A percentile compares a stretch with the other conserved stretches of the same genome.
phyloP scores from a whole-genome alignment of 129 eudicot genomes.

The Apium graveolens region DNA sequence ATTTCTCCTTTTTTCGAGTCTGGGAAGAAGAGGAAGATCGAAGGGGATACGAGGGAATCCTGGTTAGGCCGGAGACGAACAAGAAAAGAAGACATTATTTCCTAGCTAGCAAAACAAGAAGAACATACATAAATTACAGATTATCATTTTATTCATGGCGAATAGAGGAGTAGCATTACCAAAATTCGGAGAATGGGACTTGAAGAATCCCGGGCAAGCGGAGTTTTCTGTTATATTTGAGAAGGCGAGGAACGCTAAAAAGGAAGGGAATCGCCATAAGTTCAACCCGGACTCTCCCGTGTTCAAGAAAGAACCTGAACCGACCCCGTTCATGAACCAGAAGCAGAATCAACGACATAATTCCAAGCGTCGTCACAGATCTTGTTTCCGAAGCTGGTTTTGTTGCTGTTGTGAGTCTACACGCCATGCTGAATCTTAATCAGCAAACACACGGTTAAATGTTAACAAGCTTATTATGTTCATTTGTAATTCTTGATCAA shows the following conservation, averaged over 20 bases:
- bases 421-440: background rate
- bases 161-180: constrained; percentile 23
- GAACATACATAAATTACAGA: background rate
- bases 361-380: background rate
- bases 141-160: background rate
- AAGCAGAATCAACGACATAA: background rate
- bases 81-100: background rate
- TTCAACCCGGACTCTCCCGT: background rate
- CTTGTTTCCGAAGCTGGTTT: background rate
- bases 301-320: background rate
- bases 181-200: constrained; percentile 46
- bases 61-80: background rate
- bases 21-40: background rate
- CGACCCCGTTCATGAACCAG: background rate
- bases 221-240: constrained; percentile 37
- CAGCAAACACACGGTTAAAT: background rate
- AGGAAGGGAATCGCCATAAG: constrained; percentile 14
- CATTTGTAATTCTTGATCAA: background rate
- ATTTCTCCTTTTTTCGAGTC: background rate
- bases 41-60: background rate
- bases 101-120: background rate
- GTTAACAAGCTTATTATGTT: background rate
- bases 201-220: constrained; percentile 33
- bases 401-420: background rate
- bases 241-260: constrained; percentile 40